Evolutionary conservation across 345 rosid genomes (phyloP).

Genomic region (Tarenaya hassleriana): DNA sequence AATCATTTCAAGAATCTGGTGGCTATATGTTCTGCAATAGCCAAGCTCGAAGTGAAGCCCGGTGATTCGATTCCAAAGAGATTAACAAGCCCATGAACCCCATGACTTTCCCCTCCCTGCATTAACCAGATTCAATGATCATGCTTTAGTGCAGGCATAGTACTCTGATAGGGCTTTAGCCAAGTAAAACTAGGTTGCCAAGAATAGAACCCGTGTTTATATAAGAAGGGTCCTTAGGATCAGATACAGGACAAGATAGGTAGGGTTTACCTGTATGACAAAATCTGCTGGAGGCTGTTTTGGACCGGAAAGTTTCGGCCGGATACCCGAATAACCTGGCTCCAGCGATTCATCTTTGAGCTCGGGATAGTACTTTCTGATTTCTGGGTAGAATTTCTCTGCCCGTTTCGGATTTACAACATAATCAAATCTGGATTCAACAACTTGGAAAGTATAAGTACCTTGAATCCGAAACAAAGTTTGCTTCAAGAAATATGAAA

Average conservation of each 20-base stretch:
- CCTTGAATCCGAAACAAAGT: too few relatives aligned
- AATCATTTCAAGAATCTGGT: conserved; percentile 39
- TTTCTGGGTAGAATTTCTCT: conserved; percentile 65
- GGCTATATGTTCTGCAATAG: conserved; percentile 74
- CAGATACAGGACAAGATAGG: conserved; percentile 2
- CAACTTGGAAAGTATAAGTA: conserved; percentile 11
- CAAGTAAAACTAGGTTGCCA: too few relatives aligned
- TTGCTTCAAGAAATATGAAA: too few relatives aligned
- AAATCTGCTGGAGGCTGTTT: conserved; percentile 61
- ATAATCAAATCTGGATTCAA: conserved; percentile 59
- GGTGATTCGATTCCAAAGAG: conserved; percentile 92
- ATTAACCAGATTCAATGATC: neutral
- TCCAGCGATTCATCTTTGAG: conserved; percentile 66
- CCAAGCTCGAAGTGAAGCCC: conserved; percentile 92
- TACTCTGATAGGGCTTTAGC: too few relatives aligned
- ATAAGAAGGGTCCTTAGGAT: neutral
- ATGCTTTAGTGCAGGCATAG: too few relatives aligned
- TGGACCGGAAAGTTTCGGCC: conserved; percentile 80
- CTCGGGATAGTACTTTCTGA: conserved; percentile 70
- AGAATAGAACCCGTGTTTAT: too few relatives aligned
- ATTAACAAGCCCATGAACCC: conserved; percentile 78
- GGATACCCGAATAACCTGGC: conserved; percentile 79
- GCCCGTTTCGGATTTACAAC: conserved; percentile 42
- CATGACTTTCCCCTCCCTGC: conserved; percentile 80
- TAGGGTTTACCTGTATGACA: conserved; percentile 62